A percentile compares a stretch with the other conserved stretches of the same genome.
phyloP scores from a whole-genome alignment of 495 filamentous ascomycete genomes.

The Baudoinia panamericana region DNA sequence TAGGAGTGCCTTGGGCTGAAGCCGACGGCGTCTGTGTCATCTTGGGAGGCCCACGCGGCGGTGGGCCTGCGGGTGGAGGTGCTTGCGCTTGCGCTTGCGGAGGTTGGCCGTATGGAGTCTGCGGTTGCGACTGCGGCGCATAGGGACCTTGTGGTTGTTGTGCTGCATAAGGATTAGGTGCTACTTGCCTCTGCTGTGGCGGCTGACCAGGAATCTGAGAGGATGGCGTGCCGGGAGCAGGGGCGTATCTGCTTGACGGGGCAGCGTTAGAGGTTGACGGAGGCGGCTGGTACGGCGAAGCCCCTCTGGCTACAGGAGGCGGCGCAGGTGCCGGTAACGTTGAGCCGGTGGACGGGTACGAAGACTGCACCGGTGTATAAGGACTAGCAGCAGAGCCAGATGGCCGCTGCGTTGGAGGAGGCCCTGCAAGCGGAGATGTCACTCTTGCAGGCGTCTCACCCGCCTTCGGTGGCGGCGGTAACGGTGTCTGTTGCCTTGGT shows the following conservation, averaged over 20 bases:
- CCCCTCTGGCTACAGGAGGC: conserved; percentile 52
- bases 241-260: conserved; percentile 73
- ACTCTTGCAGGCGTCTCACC: conserved; percentile 40
- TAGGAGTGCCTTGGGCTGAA: background rate
- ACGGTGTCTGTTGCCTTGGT: conserved; percentile 31
- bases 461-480: conserved; percentile 47
- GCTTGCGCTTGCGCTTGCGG: conserved; percentile 11
- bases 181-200: conserved; percentile 25
- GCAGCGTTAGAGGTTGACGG: conserved; percentile 48
- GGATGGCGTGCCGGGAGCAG: conserved; percentile 43
- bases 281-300: conserved; percentile 81
- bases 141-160: conserved; percentile 36
- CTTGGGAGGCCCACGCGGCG: conserved; percentile 19
- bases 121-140: conserved; percentile 36
- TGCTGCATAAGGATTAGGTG: conserved; percentile 28
- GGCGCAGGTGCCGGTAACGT: conserved; percentile 32
- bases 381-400: conserved; percentile 54
- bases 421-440: conserved; percentile 37
- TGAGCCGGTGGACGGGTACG: conserved; percentile 37
- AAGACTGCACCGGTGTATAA: conserved; percentile 53
- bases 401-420: conserved; percentile 37
- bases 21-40: background rate
- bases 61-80: conserved; percentile 26
- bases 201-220: conserved; percentile 18
- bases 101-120: conserved; percentile 13